Base-by-base conservation (phyloP, 1,139 yeast species). In the Pichia terricola region DNA sequence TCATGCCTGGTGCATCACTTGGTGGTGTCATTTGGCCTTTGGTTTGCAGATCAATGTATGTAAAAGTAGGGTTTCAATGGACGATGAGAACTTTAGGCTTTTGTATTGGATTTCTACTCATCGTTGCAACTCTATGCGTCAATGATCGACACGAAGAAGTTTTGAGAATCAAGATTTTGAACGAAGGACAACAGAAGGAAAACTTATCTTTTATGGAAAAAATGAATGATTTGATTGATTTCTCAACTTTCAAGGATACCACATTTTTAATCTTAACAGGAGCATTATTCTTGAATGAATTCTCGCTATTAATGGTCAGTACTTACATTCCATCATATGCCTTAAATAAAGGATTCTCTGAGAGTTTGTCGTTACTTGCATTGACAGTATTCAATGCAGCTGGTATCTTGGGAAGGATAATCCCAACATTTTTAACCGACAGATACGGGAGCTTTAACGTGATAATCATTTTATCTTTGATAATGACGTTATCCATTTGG, bases 1-100 rank as follows among this genome's bases (percentile, higher is more conserved):
- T 81, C 1, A 72, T 73, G 53, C 86, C 87, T n/a, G 87, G 87
- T 0, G 62, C 62, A 11, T 70, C 80, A 31, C 58, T 79, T 5
- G 89, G 89, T 22, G 85, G 85, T 40, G 71, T 78, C 30, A 63
- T 77, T 1, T 75, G 79, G 59, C 84, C 87, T 1, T 66, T 78
- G 40, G 68, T 79, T 65, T 66, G 80, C 49, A 64, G 80, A 48
- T 66, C 68, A 34, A 59, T 79, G 16, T 80, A 77, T 53, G 58
- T 60, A 3, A 66, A 67, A 40, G 70, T 75, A 36, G 86, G 85
- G 0, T 80, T 69, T 51, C 60, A 63, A 8, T 79, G 85, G 85
- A 81, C 84, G 0, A 71, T 79, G 47, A 62, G 86, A 51, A 68
- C 73, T 1, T 59, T 77, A 43, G 79, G 75, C 1, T 69, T 78